Evolutionary conservation across 176 grass and related monocot species (phyloP).

Genomic region (Canna indica): DNA sequence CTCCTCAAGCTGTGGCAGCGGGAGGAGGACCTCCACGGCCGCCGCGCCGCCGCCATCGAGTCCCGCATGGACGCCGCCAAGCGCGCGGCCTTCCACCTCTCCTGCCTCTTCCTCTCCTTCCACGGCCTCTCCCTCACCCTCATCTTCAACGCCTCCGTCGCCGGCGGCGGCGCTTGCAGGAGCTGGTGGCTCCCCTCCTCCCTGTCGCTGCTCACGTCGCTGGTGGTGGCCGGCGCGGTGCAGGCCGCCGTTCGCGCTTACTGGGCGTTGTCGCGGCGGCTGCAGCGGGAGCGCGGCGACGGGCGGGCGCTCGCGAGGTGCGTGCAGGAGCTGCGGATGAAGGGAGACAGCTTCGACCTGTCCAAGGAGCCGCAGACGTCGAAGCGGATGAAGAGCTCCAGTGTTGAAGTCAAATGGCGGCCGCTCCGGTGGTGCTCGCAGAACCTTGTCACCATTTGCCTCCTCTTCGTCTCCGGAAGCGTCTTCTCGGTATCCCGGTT

Average conservation of each 20-base stretch:
- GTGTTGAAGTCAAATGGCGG: conserved; percentile 56
- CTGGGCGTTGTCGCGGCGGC: conserved; percentile 39
- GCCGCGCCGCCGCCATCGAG: conserved; percentile 25
- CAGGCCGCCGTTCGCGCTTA: conserved; percentile 54
- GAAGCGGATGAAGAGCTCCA: conserved; percentile 64
- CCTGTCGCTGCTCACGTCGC: conserved; percentile 49
- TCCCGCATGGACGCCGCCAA: conserved; percentile 43
- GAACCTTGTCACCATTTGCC: conserved; percentile 52
- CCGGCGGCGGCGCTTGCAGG: conserved; percentile 19
- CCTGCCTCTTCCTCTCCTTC: conserved; percentile 78
- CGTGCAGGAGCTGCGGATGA: conserved; percentile 68
- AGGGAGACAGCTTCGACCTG: conserved; percentile 64
- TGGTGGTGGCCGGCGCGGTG: conserved; percentile 53
- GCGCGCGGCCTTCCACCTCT: conserved; percentile 67
- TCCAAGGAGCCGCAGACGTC: conserved; percentile 69
- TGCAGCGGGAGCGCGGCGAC: conserved; percentile 53
- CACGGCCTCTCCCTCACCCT: conserved; percentile 67
- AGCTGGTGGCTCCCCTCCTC: conserved; percentile 75
- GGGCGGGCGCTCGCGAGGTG: conserved; percentile 50
- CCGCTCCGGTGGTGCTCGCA: conserved; percentile 60
- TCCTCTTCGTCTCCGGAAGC: conserved; percentile 43
- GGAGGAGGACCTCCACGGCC: conserved; percentile 54
- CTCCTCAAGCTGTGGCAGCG: conserved; percentile 86
- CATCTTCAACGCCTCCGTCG: conserved; percentile 59
- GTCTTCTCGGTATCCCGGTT: conserved; percentile 48